Base-by-base conservation (phyloP, 352 stramenopile species). In the Phytophthora foliorum region DNA sequence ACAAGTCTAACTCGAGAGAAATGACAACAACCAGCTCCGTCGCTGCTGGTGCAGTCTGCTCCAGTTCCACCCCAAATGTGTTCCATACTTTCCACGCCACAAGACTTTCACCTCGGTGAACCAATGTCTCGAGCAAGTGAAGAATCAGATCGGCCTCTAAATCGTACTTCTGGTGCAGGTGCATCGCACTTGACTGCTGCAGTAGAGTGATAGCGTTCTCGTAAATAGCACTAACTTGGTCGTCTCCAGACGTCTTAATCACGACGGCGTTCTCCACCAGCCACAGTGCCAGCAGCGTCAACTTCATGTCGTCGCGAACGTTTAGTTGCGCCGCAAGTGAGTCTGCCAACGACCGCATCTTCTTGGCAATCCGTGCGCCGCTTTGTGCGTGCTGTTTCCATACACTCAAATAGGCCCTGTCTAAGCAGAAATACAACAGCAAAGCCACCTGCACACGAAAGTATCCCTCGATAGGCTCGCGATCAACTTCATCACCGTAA, bases 41-140 rank as follows among this genome's bases (percentile, higher is more conserved):
- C 22, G 82, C 77, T 11, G 82, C 77, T 17, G 75, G 44, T 9
- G 81, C 75, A 48, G 80, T 74, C n/a, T 80, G 51, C 11, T 68
- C 58, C 17, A 94, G 60, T 31, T 92, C 77, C 16, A 93, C 73
- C 6, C 84, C 84, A 57, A 93, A 95, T 6, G 82, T 87, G 32
- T 85, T 92, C 88, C 85, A 93, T n/a, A 95, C 82, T 67, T 95
- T 92, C 88, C 88, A 95, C 22, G 85, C 88, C 22, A 93, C 79
- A 24, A 89, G 66, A 63, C 81, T 90, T 57, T 93, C 84, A 32
- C 84, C 82, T 8, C 85, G 79, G 50, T 95, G 85, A 21, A 93
- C 84, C 46, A 95, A 69, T 13, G 87, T 93, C 62, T 95, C 85
- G 5, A 92, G 72, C 60, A 95, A 75, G 63, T 92, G 83, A 56